Evolutionary conservation across 78 protist species (phyloP).

Genomic region (Capsaspora owczarzaki): DNA sequence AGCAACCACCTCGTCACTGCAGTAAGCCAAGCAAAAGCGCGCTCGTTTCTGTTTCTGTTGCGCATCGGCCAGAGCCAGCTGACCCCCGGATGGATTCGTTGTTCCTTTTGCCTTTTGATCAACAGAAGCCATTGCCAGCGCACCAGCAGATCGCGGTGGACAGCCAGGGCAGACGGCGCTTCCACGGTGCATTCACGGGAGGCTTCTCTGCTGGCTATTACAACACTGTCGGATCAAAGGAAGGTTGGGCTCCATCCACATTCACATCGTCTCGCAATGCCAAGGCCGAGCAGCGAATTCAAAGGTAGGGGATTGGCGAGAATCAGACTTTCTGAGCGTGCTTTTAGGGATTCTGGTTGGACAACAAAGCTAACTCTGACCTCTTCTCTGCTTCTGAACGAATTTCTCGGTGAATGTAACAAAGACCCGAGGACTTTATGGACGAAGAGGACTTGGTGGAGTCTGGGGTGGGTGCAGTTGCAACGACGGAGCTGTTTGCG

Average conservation of each 20-base stretch:
- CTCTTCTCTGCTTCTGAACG: neutral
- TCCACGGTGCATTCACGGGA: slow-evolving; percentile 97
- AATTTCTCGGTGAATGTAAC: neutral
- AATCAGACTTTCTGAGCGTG: too few species aligned
- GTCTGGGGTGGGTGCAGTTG: slow-evolving; percentile 16
- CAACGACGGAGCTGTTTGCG: slow-evolving; percentile 1
- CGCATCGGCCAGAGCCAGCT: neutral
- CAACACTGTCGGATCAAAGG: slow-evolving; percentile 86
- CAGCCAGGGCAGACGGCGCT: slow-evolving; percentile 66
- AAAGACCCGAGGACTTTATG: slow-evolving; percentile 25
- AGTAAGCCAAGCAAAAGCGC: too few species aligned
- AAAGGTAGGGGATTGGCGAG: too few species aligned
- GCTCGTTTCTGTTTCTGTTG: neutral
- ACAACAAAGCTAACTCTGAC: neutral
- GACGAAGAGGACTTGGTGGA: slow-evolving; percentile 36
- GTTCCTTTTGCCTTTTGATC: neutral
- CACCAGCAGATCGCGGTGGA: slow-evolving; percentile 32
- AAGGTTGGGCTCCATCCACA: slow-evolving; percentile 39
- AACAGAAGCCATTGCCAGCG: neutral
- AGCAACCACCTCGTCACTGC: too few species aligned
- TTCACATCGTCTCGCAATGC: slow-evolving; percentile 18
- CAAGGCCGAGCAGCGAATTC: too few species aligned
- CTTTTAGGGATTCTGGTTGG: neutral
- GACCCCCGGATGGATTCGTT: neutral
- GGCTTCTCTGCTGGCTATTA: slow-evolving; percentile 93